Evolutionary conservation across 805 yeast genomes (phyloP), one percentile per base, ranked within the genome.

Genomic region (Saturnispora serradocipensis): DNA sequence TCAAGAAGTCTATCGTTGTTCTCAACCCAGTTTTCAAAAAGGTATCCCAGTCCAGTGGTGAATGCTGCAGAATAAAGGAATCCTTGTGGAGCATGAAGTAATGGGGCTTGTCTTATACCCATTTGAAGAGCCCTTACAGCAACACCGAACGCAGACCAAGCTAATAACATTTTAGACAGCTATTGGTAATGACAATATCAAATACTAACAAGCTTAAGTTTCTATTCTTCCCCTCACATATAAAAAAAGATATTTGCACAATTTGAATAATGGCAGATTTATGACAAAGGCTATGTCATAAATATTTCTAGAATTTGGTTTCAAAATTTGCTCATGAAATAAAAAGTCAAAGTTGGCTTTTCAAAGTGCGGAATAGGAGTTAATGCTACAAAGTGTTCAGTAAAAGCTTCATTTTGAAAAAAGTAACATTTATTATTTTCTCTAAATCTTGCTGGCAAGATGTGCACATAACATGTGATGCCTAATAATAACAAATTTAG

Each of bases 71-170:
- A 72, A 52, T 65, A 67, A 4, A 68, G 66, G 53, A 70, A 73
- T 16, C 75, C 77, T 53, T 66, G 49, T 45, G 73, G 75, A 49
- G 67, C 63, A 52, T 62, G 61, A 5, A 63, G 52, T 53, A 68
- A 58, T 28, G 76, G 73, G 51, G 67, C 69, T 55, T 72, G 69
- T 57, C 72, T 64, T 30, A 74, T 61, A 35, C 77, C 77, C 53
- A 70, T 54, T 59, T 74, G 78, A 56, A 69, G 69, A 3, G 72
- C 73, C 65, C 78, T 72, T 11, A 69, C 74, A 36, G 66, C 60
- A 32, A 68, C 67, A 45, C 77, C 74, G 49, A 69, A 68, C 7
- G 59, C 53, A 16, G 72, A 68, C 74, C 74, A 70, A 28, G 71
- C 72, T 42, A 61, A 58, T 63, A 67, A 47, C 65, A 58, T 58